Conservation (phyloP, 2,329 filamentous ascomycete genomes). For the Elsinoe australis region DNA sequence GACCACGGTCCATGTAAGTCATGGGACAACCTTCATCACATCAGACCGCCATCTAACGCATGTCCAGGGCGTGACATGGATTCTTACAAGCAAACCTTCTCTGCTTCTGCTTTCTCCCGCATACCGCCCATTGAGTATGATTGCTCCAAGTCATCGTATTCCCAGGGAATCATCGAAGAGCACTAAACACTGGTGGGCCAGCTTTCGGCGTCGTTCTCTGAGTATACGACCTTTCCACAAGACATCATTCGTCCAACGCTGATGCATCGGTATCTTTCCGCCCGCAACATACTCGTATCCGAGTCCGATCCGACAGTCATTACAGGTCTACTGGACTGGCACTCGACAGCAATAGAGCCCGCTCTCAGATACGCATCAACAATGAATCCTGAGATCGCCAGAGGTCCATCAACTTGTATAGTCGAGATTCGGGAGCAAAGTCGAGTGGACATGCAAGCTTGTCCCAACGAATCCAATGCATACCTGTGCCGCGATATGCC, state of each 20-base stretch:
- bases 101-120: background rate
- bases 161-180: background rate
- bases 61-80: too few species aligned
- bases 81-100: background rate
- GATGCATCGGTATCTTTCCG: conserved; percentile 30
- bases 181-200: background rate
- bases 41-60: too few species aligned
- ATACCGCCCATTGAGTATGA: background rate
- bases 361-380: conserved; percentile 18
- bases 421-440: background rate
- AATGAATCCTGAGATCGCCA: background rate
- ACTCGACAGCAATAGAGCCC: conserved; percentile 24
- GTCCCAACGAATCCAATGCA: background rate
- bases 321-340: conserved; percentile 32
- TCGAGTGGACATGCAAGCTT: background rate
- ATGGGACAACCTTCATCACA: too few species aligned
- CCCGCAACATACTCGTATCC: conserved; percentile 31
- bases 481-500: too few species aligned
- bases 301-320: conserved; percentile 26
- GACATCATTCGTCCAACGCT: conserved; percentile 21
- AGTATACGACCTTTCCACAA: background rate
- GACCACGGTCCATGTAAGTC: conserved; percentile 11
- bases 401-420: background rate
- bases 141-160: background rate
- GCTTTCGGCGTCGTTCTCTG: conserved; percentile 2